Conservation (phyloP, 306 rosid species). For the Sindora glabra region DNA sequence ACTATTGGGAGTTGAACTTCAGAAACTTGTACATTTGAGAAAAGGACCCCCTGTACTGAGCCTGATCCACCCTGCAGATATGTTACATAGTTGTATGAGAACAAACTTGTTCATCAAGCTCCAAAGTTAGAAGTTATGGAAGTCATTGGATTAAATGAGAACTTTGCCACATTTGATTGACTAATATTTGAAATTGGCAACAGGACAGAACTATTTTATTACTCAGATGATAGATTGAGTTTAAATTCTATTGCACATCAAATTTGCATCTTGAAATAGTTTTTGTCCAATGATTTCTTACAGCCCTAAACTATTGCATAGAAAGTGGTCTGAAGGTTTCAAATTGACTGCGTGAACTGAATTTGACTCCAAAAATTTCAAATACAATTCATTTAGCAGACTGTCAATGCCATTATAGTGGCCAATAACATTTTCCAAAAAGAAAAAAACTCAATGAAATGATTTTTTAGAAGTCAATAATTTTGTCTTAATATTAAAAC, state of each 20-base stretch:
- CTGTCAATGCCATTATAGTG: not conserved
- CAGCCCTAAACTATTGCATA: not conserved
- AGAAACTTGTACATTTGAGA: conserved; percentile 79
- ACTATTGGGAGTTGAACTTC: conserved; percentile 90
- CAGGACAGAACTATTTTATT: not conserved
- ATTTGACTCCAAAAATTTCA: not conserved
- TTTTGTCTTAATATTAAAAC: too few species aligned
- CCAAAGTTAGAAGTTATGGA: not conserved
- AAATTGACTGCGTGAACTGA: not conserved
- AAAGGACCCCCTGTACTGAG: conserved; percentile 73
- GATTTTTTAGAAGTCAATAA: too few species aligned
- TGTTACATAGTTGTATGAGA: not conserved
- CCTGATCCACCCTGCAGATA: conserved; percentile 88
- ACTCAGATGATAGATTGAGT: not conserved
- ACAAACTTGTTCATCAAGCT: not conserved
- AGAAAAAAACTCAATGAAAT: too few species aligned
- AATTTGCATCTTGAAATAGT: not conserved
- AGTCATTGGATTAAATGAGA: not conserved
- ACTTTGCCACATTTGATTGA: not conserved
- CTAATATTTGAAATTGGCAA: not conserved
- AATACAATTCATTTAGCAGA: conserved; percentile 32
- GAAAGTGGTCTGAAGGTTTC: not conserved
- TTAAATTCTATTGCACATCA: not conserved
- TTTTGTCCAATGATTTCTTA: not conserved
- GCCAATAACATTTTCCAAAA: not conserved